Percentiles rank a stretch among this genome's conserved stretches.
phyloP scores from a whole-genome alignment of 805 yeast species.

The Ogataea pilisensis region DNA sequence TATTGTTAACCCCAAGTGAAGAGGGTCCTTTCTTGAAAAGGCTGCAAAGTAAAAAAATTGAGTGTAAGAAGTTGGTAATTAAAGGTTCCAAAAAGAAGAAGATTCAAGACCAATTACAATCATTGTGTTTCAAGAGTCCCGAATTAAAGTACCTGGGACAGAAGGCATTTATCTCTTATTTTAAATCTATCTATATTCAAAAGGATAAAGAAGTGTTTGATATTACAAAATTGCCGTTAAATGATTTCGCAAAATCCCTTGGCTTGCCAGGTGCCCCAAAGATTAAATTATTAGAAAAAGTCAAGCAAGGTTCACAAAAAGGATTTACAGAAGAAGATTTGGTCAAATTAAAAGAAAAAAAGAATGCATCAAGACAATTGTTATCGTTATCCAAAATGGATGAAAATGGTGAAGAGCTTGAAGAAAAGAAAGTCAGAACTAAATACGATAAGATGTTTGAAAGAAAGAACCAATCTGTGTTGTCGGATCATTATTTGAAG shows the following conservation, averaged over 20 bases:
- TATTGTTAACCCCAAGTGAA: conserved; percentile 82
- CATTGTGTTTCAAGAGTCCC: conserved; percentile 86
- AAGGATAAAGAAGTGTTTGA: conserved; percentile 84
- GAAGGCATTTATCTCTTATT: conserved; percentile 90
- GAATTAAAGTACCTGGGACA: conserved; percentile 91
- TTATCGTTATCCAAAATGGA: conserved; percentile 49
- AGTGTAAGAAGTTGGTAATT: conserved; percentile 67
- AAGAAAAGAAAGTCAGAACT: conserved; percentile 58
- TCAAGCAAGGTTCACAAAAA: conserved; percentile 35
- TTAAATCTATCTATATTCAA: conserved; percentile 79
- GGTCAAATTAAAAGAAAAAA: conserved; percentile 57
- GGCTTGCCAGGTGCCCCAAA: conserved; percentile 98
- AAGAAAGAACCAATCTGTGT: conserved; percentile 85
- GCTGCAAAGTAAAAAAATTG: conserved; percentile 59
- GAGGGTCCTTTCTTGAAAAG: conserved; percentile 70
- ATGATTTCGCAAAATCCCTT: conserved; percentile 77
- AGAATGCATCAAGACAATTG: conserved; percentile 76
- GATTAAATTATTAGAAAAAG: conserved; percentile 60
- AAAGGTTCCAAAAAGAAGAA: conserved; percentile 69
- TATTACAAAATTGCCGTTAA: conserved; percentile 70
- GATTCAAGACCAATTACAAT: conserved; percentile 80
- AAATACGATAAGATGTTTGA: conserved; percentile 95
- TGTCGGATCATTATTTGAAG: conserved; percentile 82
- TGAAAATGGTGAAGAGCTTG: conserved; percentile 59
- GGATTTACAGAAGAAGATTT: conserved; percentile 31